phyloP scores from a whole-genome alignment of 2,329 filamentous ascomycete genomes.

The Dactylella cylindrospora region DNA sequence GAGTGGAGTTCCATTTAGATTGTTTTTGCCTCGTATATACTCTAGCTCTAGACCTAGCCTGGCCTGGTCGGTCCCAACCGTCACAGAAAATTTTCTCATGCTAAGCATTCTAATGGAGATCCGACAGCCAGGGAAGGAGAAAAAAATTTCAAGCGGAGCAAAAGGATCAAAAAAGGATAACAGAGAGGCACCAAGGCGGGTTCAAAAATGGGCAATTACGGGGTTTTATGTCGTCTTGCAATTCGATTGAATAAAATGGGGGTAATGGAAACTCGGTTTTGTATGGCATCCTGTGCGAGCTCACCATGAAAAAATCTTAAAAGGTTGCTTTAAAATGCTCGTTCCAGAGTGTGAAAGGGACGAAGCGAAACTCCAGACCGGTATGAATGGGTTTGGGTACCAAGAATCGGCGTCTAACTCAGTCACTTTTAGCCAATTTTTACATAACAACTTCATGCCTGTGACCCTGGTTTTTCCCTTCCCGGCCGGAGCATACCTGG shows the following conservation, averaged over 20 bases:
- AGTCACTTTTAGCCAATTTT: slow-evolving; percentile 43
- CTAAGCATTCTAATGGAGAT: no score
- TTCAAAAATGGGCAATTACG: slow-evolving; percentile 31
- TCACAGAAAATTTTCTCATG: no score
- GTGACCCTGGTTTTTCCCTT: no score
- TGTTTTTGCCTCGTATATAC: no score
- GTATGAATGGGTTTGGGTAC: not conserved
- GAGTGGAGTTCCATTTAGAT: no score
- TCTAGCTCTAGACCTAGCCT: no score
- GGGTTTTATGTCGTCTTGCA: slow-evolving; percentile 39
- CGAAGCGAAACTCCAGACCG: no score
- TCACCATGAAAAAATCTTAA: slow-evolving; percentile 1
- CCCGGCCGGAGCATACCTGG: no score
- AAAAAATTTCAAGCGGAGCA: no score
- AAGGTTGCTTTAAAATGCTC: slow-evolving; percentile 14
- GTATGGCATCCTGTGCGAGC: slow-evolving; percentile 12
- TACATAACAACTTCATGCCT: slow-evolving; percentile 29
- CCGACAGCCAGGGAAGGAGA: no score
- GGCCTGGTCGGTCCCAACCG: no score
- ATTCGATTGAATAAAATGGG: slow-evolving; percentile 44
- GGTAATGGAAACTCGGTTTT: slow-evolving; percentile 41
- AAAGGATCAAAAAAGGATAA: slow-evolving; percentile 9
- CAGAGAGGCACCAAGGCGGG: slow-evolving; percentile 21
- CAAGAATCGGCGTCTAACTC: slow-evolving; percentile 42
- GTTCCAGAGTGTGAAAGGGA: slow-evolving; percentile 5